Conservation (phyloP, 805 yeast genomes). For the Wickerhamomyces ciferrii region DNA sequence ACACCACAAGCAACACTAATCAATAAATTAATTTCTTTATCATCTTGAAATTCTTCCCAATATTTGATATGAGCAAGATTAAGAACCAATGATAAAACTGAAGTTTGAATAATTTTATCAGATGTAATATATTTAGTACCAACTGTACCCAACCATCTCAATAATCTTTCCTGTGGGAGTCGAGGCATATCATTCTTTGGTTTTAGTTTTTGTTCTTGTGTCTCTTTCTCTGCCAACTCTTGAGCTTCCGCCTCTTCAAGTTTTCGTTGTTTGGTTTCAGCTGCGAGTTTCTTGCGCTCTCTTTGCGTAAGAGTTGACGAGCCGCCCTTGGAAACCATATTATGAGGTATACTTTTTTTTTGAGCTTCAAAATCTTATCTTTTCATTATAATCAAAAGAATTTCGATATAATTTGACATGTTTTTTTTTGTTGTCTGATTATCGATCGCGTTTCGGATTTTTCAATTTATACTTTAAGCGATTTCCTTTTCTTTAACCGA, state of each 20-base stretch:
- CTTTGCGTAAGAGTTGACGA: constrained; percentile 14
- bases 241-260: constrained; percentile 2
- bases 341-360: no score
- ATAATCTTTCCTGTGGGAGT: constrained; percentile 17
- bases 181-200: not conserved
- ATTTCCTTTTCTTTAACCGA: not conserved
- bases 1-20: constrained; percentile 19
- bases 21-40: constrained; percentile 12
- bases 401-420: no score
- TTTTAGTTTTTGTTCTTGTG: not conserved
- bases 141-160: constrained; percentile 11
- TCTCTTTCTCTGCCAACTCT: constrained; percentile 1
- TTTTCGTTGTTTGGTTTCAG: not conserved
- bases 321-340: not conserved
- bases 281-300: constrained; percentile 14
- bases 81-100: constrained; percentile 17
- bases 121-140: constrained; percentile 16
- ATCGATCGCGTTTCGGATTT: not conserved
- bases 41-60: constrained; percentile 5
- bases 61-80: constrained; percentile 17
- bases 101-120: constrained; percentile 21
- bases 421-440: not conserved
- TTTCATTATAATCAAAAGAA: no score
- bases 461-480: not conserved
- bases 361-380: no score